Conservation (phyloP, 495 filamentous ascomycete species). For the Penicillium crystallinum region DNA sequence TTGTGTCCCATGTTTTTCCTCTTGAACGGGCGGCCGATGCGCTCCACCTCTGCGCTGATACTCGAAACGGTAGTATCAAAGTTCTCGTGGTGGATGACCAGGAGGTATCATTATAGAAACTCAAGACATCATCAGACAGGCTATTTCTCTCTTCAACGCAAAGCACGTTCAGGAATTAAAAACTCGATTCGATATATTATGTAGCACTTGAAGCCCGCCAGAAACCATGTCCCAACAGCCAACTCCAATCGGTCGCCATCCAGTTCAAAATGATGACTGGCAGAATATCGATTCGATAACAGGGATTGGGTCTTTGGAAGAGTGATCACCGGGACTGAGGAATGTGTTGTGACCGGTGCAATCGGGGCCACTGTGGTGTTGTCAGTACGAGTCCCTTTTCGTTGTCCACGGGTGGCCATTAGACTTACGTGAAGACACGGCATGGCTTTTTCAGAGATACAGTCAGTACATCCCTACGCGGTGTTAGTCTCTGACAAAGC, state of each 20-base stretch:
- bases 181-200: neutral
- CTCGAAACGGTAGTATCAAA: conserved; percentile 50
- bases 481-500: neutral
- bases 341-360: conserved; percentile 28
- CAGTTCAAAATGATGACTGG: conserved; percentile 6
- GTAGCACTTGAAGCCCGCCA: neutral
- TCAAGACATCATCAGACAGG: too few relatives aligned
- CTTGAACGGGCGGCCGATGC: conserved; percentile 54
- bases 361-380: conserved; percentile 11
- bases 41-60: conserved; percentile 46
- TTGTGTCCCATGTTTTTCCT: conserved; percentile 66
- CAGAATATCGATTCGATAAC: conserved; percentile 24
- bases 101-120: conserved; percentile 21
- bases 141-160: too few relatives aligned
- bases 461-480: conserved; percentile 18
- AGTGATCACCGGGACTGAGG: conserved; percentile 22
- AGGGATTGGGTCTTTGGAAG: conserved; percentile 22
- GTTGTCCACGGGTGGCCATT: too few relatives aligned
- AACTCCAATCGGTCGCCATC: neutral
- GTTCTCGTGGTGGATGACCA: conserved; percentile 54
- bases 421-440: conserved; percentile 25
- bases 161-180: neutral
- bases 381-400: neutral
- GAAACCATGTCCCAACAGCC: too few relatives aligned
- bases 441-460: conserved; percentile 21